A percentile compares a stretch with the other conserved stretches of the same genome.
phyloP scores from a whole-genome alignment of 139 green algal species.

The Micractinium conductrix region DNA sequence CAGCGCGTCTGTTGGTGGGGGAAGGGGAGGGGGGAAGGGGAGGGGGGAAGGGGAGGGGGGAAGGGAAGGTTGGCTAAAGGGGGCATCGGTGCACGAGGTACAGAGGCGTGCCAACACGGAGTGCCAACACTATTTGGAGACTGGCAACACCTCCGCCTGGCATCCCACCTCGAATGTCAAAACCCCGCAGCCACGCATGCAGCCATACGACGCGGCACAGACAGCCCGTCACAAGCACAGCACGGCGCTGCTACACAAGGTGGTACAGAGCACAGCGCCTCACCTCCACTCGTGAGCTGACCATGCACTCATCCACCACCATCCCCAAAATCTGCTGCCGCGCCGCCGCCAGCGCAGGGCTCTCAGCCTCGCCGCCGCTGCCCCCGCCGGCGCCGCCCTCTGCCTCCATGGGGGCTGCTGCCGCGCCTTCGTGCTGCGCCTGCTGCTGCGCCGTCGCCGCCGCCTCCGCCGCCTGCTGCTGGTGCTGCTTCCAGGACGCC shows the following conservation, averaged over 20 bases:
- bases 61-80: too few relatives aligned
- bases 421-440: background rate
- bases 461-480: background rate
- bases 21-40: background rate
- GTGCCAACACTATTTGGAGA: too few relatives aligned
- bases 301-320: constrained; percentile 69
- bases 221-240: too few relatives aligned
- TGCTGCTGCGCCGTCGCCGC: background rate
- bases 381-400: background rate
- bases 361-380: background rate
- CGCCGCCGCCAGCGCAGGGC: constrained; percentile 20
- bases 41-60: background rate
- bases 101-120: too few relatives aligned
- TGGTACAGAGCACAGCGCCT: constrained; percentile 1
- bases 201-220: too few relatives aligned
- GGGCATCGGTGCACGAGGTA: too few relatives aligned
- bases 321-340: constrained; percentile 46
- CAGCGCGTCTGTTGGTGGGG: constrained; percentile 65
- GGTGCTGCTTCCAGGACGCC: constrained; percentile 31
- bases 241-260: too few relatives aligned
- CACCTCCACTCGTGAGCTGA: constrained; percentile 60
- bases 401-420: constrained; percentile 36
- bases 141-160: too few relatives aligned
- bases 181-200: too few relatives aligned
- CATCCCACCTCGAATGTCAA: too few relatives aligned